Evolutionary conservation across 139 green algal species (phyloP).

Genomic region (Helicosporidium sp.): DNA sequence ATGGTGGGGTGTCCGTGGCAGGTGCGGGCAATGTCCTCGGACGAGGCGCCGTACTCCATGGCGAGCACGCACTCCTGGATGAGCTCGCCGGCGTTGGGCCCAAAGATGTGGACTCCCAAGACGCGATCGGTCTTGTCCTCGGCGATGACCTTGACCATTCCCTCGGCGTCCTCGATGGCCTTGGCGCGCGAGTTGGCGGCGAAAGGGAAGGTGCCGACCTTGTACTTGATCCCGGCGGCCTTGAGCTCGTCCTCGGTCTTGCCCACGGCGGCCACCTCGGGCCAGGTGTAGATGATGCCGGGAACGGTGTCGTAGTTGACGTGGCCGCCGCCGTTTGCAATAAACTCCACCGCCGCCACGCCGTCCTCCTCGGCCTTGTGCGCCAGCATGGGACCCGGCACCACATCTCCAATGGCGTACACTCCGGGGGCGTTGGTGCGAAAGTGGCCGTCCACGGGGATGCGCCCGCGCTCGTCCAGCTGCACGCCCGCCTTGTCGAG

Average conservation of each 20-base stretch:
- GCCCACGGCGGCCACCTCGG: constrained; percentile 68
- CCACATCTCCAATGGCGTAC: constrained; percentile 85
- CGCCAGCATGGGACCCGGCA: constrained; percentile 88
- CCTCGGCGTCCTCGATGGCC: constrained; percentile 71
- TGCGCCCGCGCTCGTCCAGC: constrained; percentile 48
- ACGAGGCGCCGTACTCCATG: constrained; percentile 79
- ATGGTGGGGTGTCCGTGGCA: constrained; percentile 97
- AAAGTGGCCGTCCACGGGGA: constrained; percentile 67
- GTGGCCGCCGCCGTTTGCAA: constrained; percentile 75
- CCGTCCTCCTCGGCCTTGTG: constrained; percentile 99
- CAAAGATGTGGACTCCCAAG: constrained; percentile 89
- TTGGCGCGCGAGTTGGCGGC: constrained; percentile 88
- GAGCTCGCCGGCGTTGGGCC: constrained; percentile 78
- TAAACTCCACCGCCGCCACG: constrained; percentile 80
- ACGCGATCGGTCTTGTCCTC: constrained; percentile 50
- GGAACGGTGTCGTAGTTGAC: constrained; percentile 96
- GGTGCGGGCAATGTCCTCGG: constrained; percentile 82
- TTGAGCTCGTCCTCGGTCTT: constrained; percentile 71
- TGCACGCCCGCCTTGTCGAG: constrained; percentile 69
- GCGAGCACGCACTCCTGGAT: constrained; percentile 69
- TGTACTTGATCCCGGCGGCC: constrained; percentile 46
- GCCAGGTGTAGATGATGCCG: constrained; percentile 91
- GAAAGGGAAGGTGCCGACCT: constrained; percentile 86
- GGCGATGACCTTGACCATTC: constrained; percentile 82
- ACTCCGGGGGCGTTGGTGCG: constrained; percentile 34